A percentile compares a stretch with the other conserved stretches of the same genome.
phyloP scores from a whole-genome alignment of 495 filamentous ascomycete species.

The Amphirosellinia nigrospora region DNA sequence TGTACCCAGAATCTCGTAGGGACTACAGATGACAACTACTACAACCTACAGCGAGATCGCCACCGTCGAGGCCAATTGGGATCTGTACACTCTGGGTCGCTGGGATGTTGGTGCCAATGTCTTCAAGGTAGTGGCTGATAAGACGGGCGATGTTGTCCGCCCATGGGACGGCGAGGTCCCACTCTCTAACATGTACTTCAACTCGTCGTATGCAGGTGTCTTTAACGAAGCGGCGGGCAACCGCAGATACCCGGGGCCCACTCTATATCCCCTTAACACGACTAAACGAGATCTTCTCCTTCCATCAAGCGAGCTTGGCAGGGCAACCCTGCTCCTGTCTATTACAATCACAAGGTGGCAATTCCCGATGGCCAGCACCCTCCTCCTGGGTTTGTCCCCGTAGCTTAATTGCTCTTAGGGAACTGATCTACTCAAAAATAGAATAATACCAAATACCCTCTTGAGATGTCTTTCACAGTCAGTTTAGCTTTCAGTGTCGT shows the following conservation, averaged over 20 bases:
- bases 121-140: conserved; percentile 50
- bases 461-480: neutral
- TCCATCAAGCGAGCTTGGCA: conserved; percentile 47
- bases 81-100: conserved; percentile 51
- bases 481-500: neutral
- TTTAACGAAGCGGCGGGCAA: conserved; percentile 44
- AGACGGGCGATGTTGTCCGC: conserved; percentile 48
- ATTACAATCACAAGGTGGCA: conserved; percentile 49
- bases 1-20: conserved; percentile 63
- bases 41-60: conserved; percentile 72
- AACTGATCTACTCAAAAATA: neutral
- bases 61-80: conserved; percentile 68
- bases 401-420: neutral
- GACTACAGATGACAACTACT: conserved; percentile 69
- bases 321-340: conserved; percentile 39
- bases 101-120: conserved; percentile 64
- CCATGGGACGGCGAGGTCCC: conserved; percentile 40
- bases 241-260: conserved; percentile 45
- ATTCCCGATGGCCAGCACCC: conserved; percentile 51
- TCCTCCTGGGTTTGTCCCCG: conserved; percentile 40
- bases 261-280: conserved; percentile 35
- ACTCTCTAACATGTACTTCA: conserved; percentile 49
- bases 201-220: conserved; percentile 55
- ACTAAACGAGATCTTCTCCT: conserved; percentile 47
- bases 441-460: neutral